A percentile compares a stretch with the other conserved stretches of the same genome.
Conservation (phyloP, 148 eudicot species). For the Arctostaphylos glauca region DNA sequence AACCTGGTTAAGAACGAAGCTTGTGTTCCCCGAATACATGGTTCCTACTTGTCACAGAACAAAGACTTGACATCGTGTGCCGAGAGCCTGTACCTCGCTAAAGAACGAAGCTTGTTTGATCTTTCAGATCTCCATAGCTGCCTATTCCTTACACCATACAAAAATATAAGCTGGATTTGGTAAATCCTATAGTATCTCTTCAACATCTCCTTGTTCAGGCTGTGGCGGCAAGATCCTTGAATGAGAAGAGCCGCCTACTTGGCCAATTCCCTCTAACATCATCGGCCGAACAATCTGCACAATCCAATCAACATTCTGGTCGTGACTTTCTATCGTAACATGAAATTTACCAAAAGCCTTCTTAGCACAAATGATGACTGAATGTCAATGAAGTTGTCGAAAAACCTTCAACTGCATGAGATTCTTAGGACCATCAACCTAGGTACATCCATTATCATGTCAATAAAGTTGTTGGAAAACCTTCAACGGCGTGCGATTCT, state of each 20-base stretch:
- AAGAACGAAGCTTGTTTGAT: no score
- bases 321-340: background rate
- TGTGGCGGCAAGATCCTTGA: background rate
- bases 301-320: background rate
- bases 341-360: background rate
- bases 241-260: slow-evolving; percentile 10
- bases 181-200: slow-evolving; percentile 8
- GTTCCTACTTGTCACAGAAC: no score
- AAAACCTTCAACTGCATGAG: background rate
- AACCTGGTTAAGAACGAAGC: no score
- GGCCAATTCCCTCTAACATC: slow-evolving; percentile 13
- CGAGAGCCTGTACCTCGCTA: no score
- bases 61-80: no score
- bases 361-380: background rate
- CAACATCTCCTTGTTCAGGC: slow-evolving; percentile 1
- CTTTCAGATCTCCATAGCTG: slow-evolving; percentile 10
- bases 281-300: slow-evolving; percentile 14
- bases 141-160: background rate
- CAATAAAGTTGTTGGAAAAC: no score
- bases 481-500: no score
- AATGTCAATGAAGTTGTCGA: background rate
- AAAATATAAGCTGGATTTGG: slow-evolving; percentile 8
- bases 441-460: no score
- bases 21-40: no score
- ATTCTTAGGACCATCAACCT: background rate